phyloP scores from a whole-genome alignment of 106 monocot species.

The Allium fistulosum region DNA sequence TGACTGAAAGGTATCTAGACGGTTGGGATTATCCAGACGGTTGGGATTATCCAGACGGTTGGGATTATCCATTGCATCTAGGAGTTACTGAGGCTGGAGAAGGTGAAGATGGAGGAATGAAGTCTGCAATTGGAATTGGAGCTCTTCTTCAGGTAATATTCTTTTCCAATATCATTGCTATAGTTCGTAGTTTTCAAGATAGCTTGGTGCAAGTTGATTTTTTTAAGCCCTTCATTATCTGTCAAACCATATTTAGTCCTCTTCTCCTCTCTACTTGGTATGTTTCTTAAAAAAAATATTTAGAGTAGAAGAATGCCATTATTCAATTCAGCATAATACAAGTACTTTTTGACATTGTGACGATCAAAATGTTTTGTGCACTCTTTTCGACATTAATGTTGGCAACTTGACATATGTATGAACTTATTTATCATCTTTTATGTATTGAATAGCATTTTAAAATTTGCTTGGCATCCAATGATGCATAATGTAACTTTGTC shows the following conservation, averaged over 20 bases:
- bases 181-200: no score
- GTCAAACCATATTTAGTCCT: background rate
- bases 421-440: no score
- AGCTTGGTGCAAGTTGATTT: no score
- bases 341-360: constrained; percentile 14
- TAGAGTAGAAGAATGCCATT: background rate
- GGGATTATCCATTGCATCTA: constrained; percentile 57
- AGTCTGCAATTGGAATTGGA: constrained; percentile 99
- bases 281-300: background rate
- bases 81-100: constrained; percentile 99
- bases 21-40: no score
- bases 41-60: constrained; percentile 57
- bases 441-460: constrained; percentile 1
- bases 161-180: background rate
- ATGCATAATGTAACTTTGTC: no score
- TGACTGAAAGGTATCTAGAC: constrained; percentile 98
- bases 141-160: constrained; percentile 74
- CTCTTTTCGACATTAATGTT: constrained; percentile 24
- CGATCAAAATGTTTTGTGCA: background rate
- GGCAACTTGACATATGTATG: background rate
- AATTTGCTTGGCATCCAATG: constrained; percentile 38
- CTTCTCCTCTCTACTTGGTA: background rate
- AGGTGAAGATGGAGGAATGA: constrained; percentile 99
- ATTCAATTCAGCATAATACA: constrained; percentile 66
- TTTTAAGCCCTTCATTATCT: background rate